phyloP scores from a whole-genome alignment of 805 yeast species.

The Kodamaea hsintzibuensis region DNA sequence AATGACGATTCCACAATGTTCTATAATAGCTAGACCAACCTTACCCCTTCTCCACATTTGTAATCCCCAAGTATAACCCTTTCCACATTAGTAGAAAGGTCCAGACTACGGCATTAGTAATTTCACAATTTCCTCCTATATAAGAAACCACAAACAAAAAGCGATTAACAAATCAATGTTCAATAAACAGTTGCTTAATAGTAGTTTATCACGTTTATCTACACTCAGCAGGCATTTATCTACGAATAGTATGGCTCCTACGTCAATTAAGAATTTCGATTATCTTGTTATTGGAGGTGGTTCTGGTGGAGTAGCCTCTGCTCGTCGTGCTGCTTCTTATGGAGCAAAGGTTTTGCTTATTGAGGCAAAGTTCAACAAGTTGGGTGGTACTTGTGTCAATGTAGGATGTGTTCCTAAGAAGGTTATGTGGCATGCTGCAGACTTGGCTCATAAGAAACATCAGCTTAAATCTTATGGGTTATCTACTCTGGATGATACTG shows the following conservation, averaged over 20 bases:
- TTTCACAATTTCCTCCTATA: neutral
- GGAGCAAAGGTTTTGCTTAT: constrained; percentile 87
- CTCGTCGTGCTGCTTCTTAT: constrained; percentile 91
- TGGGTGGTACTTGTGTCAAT: constrained; percentile 99
- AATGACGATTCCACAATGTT: no score
- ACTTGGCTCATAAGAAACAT: constrained; percentile 71
- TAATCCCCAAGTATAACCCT: neutral
- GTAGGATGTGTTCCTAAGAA: constrained; percentile 99
- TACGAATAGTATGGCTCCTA: constrained; percentile 6
- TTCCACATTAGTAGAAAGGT: neutral
- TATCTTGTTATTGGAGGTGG: constrained; percentile 98
- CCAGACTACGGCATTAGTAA: constrained; percentile 1
- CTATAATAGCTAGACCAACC: no score
- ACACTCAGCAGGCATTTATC: constrained; percentile 23
- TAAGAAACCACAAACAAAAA: neutral
- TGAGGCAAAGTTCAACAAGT: constrained; percentile 63
- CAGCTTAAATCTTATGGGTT: constrained; percentile 87
- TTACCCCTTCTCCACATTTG: neutral
- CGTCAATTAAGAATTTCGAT: constrained; percentile 61
- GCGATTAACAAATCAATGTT: constrained; percentile 3
- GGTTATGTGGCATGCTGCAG: constrained; percentile 98
- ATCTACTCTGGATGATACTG: constrained; percentile 52
- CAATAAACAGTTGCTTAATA: constrained; percentile 6
- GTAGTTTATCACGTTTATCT: constrained; percentile 19
- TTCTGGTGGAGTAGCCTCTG: constrained; percentile 98